Evolutionary conservation across 1,284 basidiomycete species (phyloP).

Genomic region (Vanrija sp.): DNA sequence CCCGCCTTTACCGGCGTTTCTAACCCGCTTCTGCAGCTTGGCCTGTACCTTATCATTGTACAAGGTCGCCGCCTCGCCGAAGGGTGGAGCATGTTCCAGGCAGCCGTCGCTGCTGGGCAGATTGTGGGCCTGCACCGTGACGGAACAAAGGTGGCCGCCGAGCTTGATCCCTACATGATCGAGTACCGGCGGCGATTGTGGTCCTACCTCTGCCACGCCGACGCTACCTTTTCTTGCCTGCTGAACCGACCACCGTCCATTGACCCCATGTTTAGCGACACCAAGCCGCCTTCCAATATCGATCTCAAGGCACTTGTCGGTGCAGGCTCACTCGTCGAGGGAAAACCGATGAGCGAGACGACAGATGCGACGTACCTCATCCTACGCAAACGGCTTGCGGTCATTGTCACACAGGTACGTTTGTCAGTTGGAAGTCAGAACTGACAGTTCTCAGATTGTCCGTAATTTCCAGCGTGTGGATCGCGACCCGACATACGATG

Average conservation of each 20-base stretch:
- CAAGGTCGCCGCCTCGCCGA: slow-evolving; percentile 54
- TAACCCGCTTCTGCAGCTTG: slow-evolving; percentile 57
- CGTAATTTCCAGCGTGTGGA: slow-evolving; percentile 87
- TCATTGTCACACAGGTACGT: slow-evolving; percentile 64
- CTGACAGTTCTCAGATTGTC: slow-evolving; percentile 57
- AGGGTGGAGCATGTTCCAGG: slow-evolving; percentile 89
- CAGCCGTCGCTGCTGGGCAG: slow-evolving; percentile 83
- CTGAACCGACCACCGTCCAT: slow-evolving; percentile 76
- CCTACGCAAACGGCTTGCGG: slow-evolving; percentile 74
- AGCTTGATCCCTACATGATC: slow-evolving; percentile 59
- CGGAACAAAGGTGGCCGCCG: slow-evolving; percentile 60
- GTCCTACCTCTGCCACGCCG: slow-evolving; percentile 88
- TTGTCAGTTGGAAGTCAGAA: slow-evolving; percentile 4
- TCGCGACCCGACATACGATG: slow-evolving; percentile 70
- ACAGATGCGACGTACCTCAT: slow-evolving; percentile 84
- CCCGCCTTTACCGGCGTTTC: not conserved
- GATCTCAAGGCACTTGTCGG: slow-evolving; percentile 58
- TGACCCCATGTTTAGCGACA: slow-evolving; percentile 34
- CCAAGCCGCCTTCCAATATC: slow-evolving; percentile 65
- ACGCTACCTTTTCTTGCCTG: slow-evolving; percentile 76
- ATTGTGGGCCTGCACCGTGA: slow-evolving; percentile 88
- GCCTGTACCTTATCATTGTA: slow-evolving; percentile 76
- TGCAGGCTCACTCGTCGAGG: slow-evolving; percentile 16
- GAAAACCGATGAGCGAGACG: slow-evolving; percentile 54
- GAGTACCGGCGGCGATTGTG: slow-evolving; percentile 89